Evolutionary conservation across 495 filamentous ascomycete species (phyloP).

Genomic region (Filosporella fistucella): DNA sequence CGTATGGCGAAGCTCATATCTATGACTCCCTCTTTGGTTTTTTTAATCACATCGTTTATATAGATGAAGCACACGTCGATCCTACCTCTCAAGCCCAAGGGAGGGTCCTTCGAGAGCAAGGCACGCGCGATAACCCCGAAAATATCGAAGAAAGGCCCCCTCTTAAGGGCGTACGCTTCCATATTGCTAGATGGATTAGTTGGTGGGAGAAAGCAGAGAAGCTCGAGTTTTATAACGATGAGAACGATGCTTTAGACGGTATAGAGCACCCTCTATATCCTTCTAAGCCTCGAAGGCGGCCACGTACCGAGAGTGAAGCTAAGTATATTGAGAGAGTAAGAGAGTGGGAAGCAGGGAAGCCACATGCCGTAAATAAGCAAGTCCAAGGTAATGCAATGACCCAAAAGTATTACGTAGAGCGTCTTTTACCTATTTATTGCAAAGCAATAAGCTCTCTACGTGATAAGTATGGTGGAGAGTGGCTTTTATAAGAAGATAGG

Average conservation of each 20-base stretch:
- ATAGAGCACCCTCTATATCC: no score
- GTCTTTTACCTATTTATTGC: conserved; percentile 10
- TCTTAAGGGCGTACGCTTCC: conserved; percentile 8
- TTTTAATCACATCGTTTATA: conserved; percentile 4
- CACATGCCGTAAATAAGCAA: conserved; percentile 4
- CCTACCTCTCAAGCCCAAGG: conserved; percentile 6
- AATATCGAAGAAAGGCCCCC: no score
- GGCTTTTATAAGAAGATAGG: conserved; percentile 13
- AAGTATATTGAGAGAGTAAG: no score
- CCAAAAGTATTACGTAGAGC: conserved; percentile 12
- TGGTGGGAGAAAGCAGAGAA: conserved; percentile 6
- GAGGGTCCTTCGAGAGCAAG: conserved; percentile 1
- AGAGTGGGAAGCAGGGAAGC: conserved; percentile 3
- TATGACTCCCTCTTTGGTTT: no score
- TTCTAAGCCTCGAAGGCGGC: no score
- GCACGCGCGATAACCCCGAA: conserved; percentile 4
- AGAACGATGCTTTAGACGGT: no score
- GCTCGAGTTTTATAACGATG: conserved; percentile 11
- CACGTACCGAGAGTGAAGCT: no score
- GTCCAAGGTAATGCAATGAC: conserved; percentile 13
- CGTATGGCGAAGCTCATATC: not conserved
- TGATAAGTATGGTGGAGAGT: not conserved
- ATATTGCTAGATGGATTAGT: conserved; percentile 8
- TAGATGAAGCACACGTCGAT: conserved; percentile 15
- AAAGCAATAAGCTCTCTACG: conserved; percentile 3